Base-by-base conservation (phyloP, 2,329 filamentous ascomycete genomes). In the Triangularia setosa region DNA sequence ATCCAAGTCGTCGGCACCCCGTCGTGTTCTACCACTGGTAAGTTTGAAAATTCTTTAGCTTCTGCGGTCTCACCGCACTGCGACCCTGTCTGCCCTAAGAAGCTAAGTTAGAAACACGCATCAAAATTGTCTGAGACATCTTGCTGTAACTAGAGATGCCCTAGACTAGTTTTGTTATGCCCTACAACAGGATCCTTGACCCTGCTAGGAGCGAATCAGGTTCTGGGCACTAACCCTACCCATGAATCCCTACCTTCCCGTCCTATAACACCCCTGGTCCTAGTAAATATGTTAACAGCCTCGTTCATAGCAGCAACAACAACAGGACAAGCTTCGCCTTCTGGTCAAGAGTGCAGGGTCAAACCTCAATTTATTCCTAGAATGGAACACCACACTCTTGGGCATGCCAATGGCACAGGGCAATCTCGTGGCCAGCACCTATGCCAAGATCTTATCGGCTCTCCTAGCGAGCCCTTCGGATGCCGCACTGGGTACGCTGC, bases 351-450 rank as follows among this genome's bases (percentile, higher is more conserved):
- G 56, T 27, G 35, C 60, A 35, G 33, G 28, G 7, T 16, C 27
- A 21, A 58, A 25, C 18, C 3, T 71, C 14, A 58, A 53, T 28
- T 52, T 71, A 55, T 67, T 67, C 23, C 55, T 70, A 2, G 67
- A 70, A 65, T 70, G 68, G 69, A 63, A 62, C 62, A 54, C n/a
- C 40, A 53, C 2, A 2, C 52, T 40, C 5, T 28, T 68, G 4
- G 65, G 67, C 58, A 67, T 69, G 67, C 54, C 67, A 2, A 8
- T 56, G 3, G 60, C 54, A 6, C 66, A 69, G 44, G 67, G 64
- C 14, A 55, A 14, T 9, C 61, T 70, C 11, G 69, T 71, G 4
- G 65, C 68, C 54, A 64, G 65, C 60, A 69, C 69, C 4, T 57
- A 70, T 48, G 62, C 61, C 61, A 62, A 61, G 40, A 67, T 70